Base-by-base conservation (phyloP, 1,139 yeast genomes). In the Debaryomyces fabryi region DNA sequence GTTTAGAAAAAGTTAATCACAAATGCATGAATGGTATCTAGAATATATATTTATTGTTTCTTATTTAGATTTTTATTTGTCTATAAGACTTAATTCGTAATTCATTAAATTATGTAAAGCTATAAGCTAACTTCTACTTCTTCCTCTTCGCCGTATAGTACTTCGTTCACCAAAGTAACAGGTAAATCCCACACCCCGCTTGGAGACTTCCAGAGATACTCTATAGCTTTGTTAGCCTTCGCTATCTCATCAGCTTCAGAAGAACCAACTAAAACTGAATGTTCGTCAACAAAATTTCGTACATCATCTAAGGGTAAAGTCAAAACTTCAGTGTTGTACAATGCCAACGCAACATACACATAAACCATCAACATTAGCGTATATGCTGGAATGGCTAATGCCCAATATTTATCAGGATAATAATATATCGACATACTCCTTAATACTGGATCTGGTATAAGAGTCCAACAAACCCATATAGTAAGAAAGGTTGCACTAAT, bases 401-500 rank as follows among this genome's bases (percentile, higher is more conserved):
- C 85, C 97, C 97, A 90, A 85, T 93, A 89, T 55, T 90, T 74
- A 30, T 90, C 86, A 0, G 96, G 96, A 56, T 85, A 87, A 65
- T 88, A 90, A 56, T 82, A 78, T 12, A 90, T 79, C 1, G 85
- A 82, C 18, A 86, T 52, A 49, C 81, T 71, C 37, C 62, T 55
- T 23, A 88, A 77, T 37, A 81, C 58, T 9, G 60, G 51, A 24
- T 81, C 79, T 0, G 96, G 96, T 0, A 83, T 62, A 12, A 85
- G 59, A 0, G 92, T 80, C 97, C 97, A 90, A 4, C 78, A 56
- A 2, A 84, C 57, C 78, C 88, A 89, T 8, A 79, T 65, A 2
- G 71, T 51, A 25, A 86, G 69, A 1, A 76, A 71, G 4, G 82
- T 65, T 0, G 81, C 73, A 30, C 86, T 77, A 2, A 87, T 70